A percentile compares a stretch with the other conserved stretches of the same genome.
These are phyloP conservation scores for Amanita brunnescens DNA, from an alignment of 768 basidiomycete genomes.

Conservation along the genomic window DNA sequence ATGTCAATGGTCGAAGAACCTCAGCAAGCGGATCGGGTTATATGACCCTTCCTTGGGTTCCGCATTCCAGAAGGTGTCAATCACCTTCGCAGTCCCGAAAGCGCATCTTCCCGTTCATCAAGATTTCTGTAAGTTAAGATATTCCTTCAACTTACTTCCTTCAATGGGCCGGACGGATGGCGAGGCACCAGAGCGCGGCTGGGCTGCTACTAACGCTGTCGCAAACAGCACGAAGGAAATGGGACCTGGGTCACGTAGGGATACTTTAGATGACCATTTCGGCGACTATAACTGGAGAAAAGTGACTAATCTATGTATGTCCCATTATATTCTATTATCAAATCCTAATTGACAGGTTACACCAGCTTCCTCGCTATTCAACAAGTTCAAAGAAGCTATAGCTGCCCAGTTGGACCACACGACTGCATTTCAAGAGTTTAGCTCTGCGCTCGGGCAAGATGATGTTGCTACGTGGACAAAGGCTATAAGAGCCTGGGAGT, in stretches of 20 bases:
- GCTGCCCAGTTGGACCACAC: slow-evolving; percentile 3
- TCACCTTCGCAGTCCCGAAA: slow-evolving; percentile 15
- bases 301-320: not conserved
- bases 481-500: slow-evolving; percentile 16
- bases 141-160: slow-evolving; percentile 19
- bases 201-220: slow-evolving; percentile 18
- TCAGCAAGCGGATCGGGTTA: slow-evolving; percentile 9
- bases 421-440: slow-evolving; percentile 10
- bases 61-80: not conserved
- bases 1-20: slow-evolving; percentile 20
- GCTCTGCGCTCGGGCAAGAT: not conserved
- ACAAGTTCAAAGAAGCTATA: slow-evolving; percentile 10
- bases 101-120: not conserved
- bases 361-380: slow-evolving; percentile 4
- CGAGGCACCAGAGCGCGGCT: slow-evolving; percentile 22
- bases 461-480: slow-evolving; percentile 13
- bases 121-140: slow-evolving; percentile 6
- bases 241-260: slow-evolving; percentile 18
- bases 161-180: slow-evolving; percentile 21
- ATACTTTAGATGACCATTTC: slow-evolving; percentile 23
- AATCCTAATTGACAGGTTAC: no score
- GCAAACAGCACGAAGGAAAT: slow-evolving; percentile 23
- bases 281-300: slow-evolving; percentile 10
- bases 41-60: slow-evolving; percentile 5
- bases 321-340: not conserved